These are phyloP conservation scores for Xylariaceae sp. DNA, from an alignment of 2,329 filamentous ascomycete species.

Conservation along the genomic window DNA sequence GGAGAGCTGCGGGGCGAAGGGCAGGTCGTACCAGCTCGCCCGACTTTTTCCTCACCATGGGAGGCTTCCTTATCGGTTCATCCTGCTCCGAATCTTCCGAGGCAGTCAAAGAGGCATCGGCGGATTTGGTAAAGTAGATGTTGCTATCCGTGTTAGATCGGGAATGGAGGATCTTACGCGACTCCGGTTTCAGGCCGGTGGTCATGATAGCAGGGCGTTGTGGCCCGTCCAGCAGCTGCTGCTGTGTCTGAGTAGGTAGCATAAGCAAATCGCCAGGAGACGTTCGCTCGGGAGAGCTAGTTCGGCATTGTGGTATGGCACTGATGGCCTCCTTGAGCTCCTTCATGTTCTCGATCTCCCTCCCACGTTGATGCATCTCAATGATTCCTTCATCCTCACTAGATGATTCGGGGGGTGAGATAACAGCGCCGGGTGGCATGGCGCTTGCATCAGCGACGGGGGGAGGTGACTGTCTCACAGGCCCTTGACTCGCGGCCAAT, in stretches of 20 bases:
- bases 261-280: constrained; percentile 36
- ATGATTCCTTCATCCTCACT: constrained; percentile 74
- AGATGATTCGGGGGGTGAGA: constrained; percentile 85
- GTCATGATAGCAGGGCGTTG: constrained; percentile 49
- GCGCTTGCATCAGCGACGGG: constrained; percentile 66
- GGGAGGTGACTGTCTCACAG: constrained; percentile 78
- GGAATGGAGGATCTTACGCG: constrained; percentile 45
- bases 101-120: constrained; percentile 45
- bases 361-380: constrained; percentile 38
- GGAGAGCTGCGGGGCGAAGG: constrained; percentile 71
- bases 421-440: constrained; percentile 79
- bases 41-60: constrained; percentile 96
- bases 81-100: constrained; percentile 60
- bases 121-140: constrained; percentile 42
- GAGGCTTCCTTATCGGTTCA: constrained; percentile 65
- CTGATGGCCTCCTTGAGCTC: constrained; percentile 81
- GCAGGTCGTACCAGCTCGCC: constrained; percentile 94
- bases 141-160: constrained; percentile 55
- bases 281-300: constrained; percentile 49
- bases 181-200: constrained; percentile 37
- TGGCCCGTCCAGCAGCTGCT: constrained; percentile 28
- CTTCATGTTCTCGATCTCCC: constrained; percentile 49
- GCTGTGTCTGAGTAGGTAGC: constrained; percentile 34
- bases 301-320: constrained; percentile 65
- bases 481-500: constrained; percentile 38